Base-by-base conservation (phyloP, 768 basidiomycete species). In the Trametes elegans region DNA sequence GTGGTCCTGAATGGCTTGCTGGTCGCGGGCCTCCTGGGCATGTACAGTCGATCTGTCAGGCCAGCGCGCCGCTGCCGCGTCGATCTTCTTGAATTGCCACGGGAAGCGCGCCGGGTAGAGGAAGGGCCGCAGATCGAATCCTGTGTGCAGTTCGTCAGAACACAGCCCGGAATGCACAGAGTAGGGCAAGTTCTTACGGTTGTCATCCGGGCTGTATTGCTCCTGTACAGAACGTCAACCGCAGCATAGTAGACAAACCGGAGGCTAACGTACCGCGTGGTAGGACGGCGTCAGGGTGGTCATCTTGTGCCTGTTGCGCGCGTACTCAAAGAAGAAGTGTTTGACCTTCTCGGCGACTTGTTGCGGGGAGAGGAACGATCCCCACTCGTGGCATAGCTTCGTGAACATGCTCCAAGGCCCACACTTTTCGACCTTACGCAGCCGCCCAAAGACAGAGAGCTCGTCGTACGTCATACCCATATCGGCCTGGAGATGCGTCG, bases 401-500 rank as follows among this genome's bases (percentile, higher is more conserved):
- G 92, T 95, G 68, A 96, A 99, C 76, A 88, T 98, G 76, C 91
- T 91, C 72, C 95, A 98, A 2, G 97, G 96, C 3, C 97, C 97
- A 68, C 93, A 94, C 74, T 98, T 98, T 64, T 97, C 94, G 35
- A 96, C 82, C 72, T 99, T 98, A 48, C 97, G 84, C 23, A 99
- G 78, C 26, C 95, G 79, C 23, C 96, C 97, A 62, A 94, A 96
- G 18, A 93, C 83, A 10, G 93, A 95, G 18, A 99, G 78, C 62
- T 98, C 97, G 62, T 98, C 90, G 66, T 98, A 98, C 0, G 96
- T 97, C 97, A 98, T 98, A 8, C 96, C 96, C 96, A 98, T 98
- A 65, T 98, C 96, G 16, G 82, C 93, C 92, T 93, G 59, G 6
- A 44, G 7, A 26, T 5, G 32, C 2, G 39, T 18, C 32, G 21